Evolutionary conservation across 1,139 yeast genomes (phyloP).

Genomic region (Lodderomyces margitis): DNA sequence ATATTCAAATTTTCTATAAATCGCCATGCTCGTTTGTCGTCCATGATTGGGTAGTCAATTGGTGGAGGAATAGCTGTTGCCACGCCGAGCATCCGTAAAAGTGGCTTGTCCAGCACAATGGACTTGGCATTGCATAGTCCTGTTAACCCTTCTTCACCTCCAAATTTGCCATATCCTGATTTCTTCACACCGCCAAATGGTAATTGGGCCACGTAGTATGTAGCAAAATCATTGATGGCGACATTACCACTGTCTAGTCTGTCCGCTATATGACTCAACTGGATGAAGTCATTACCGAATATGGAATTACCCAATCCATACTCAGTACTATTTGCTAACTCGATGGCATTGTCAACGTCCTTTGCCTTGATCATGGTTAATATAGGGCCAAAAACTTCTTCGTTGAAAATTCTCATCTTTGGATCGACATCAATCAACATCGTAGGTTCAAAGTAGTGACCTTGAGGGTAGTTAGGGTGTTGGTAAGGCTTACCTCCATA

Average conservation of each 20-base stretch:
- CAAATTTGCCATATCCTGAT: constrained; percentile 95
- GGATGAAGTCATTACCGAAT: constrained; percentile 61
- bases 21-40: constrained; percentile 81
- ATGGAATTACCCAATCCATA: constrained; percentile 92
- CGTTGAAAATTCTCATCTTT: constrained; percentile 75
- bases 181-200: constrained; percentile 95
- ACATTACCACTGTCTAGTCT: constrained; percentile 79
- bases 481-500: constrained; percentile 75
- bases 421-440: constrained; percentile 76
- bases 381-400: constrained; percentile 93
- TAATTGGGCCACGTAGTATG: constrained; percentile 89
- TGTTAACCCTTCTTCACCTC: constrained; percentile 92
- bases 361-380: constrained; percentile 74
- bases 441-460: constrained; percentile 91
- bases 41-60: constrained; percentile 84
- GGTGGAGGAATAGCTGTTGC: constrained; percentile 84
- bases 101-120: constrained; percentile 77
- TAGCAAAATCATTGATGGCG: constrained; percentile 95
- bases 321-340: constrained; percentile 81
- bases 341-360: constrained; percentile 63
- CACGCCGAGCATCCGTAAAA: constrained; percentile 55
- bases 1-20: constrained; percentile 78
- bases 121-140: constrained; percentile 87
- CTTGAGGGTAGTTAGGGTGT: constrained; percentile 94
- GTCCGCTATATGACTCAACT: constrained; percentile 62